A percentile compares a stretch with the other conserved stretches of the same genome.
These are phyloP conservation scores for Trametes elegans DNA, from an alignment of 768 basidiomycete species.

Conservation along the genomic window DNA sequence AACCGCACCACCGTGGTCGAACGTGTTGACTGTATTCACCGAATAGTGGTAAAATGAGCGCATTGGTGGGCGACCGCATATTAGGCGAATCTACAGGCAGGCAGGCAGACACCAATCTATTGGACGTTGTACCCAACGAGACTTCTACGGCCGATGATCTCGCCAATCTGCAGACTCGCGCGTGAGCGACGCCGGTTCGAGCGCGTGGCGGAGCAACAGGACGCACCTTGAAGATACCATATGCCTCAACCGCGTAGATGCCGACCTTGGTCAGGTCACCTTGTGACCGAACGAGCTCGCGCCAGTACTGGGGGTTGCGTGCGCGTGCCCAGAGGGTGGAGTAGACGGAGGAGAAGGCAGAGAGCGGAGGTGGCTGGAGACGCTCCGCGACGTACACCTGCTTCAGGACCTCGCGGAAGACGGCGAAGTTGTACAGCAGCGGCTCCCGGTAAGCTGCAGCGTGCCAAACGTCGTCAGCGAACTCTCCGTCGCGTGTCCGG, in stretches of 20 bases:
- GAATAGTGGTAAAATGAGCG: not conserved
- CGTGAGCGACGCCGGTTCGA: not conserved
- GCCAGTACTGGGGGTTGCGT: constrained; percentile 57
- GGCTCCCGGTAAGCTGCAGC: constrained; percentile 73
- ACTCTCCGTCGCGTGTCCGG: no score
- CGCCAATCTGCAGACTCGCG: constrained; percentile 60
- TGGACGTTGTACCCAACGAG: constrained; percentile 74
- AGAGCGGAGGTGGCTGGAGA: constrained; percentile 63
- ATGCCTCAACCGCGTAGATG: constrained; percentile 82
- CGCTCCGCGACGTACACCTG: constrained; percentile 53
- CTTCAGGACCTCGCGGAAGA: constrained; percentile 67
- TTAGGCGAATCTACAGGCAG: constrained; percentile 6
- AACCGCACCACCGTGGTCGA: no score
- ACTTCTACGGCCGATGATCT: constrained; percentile 80
- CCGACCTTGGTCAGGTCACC: constrained; percentile 70
- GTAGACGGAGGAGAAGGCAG: constrained; percentile 57
- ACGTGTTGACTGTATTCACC: no score
- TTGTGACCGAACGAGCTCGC: constrained; percentile 50
- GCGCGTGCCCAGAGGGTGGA: constrained; percentile 62
- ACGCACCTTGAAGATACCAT: constrained; percentile 83
- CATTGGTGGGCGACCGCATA: constrained; percentile 1
- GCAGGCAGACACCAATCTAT: constrained; percentile 16
- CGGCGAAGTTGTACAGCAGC: constrained; percentile 73
- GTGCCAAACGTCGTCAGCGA: not conserved
- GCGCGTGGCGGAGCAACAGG: not conserved